Evolutionary conservation across 2,329 filamentous ascomycete species (phyloP), one percentile per base, ranked within the genome.

Genomic region (Hymenoscyphus occultus): DNA sequence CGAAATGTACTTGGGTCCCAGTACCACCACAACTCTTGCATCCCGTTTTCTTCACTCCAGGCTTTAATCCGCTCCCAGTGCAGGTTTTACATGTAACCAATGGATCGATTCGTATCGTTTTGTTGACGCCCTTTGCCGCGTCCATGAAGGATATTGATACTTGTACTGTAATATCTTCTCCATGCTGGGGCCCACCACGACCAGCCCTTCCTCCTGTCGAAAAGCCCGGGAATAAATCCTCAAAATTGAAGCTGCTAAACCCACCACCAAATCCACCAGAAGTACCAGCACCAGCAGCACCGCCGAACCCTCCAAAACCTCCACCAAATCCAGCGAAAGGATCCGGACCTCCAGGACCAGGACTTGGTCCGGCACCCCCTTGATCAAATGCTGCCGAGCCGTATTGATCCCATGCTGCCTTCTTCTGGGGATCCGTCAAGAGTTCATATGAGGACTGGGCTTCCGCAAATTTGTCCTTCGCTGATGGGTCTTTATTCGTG

Each of bases 101-200:
- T 0, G 95, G 94, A 9, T 90, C 92, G 71, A 97, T 91, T 70
- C 84, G 86, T 65, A 99, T 91, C n/a, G 93, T 90, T 79, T 97
- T 96, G 74, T 83, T 88, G 7, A 90, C 89, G 42, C 95, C 95
- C 78, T 96, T 97, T 10, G 95, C 95, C 6, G 95, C 92, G 75
- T 99, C 95, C 87, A 95, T 91, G 78, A 99, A 99, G 0, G 90
- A 93, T 71, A 99, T 94, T 76, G 86, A 95, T 60, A 92, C 88
- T 78, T 97, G 92, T 31, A 97, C 90, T 77, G 98, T 94, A 73
- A 99, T 97, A 76, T 96, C 93, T 69, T 98, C 93, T 67, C 95
- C 95, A 71, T 82, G 86, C 45, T 85, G 82, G n/a, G 82, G 79
- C 32, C 82, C 80, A 48, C 82, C 73, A 31, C 78, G 76, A 65